phyloP scores from a whole-genome alignment of 495 filamentous ascomycete genomes.

The Aspergillus sclerotioniger region DNA sequence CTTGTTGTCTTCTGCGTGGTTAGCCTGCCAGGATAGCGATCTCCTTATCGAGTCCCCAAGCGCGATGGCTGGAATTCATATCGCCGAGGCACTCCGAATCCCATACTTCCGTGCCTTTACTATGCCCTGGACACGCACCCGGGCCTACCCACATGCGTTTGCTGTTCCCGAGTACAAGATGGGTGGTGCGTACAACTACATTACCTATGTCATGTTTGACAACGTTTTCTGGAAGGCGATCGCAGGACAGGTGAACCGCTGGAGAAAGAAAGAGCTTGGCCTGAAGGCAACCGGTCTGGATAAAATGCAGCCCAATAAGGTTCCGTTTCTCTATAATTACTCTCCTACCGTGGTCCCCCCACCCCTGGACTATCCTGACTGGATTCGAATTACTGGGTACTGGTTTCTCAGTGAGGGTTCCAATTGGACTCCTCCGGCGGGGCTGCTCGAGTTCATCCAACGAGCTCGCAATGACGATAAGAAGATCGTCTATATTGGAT shows the following conservation, averaged over 20 bases:
- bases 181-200: conserved; percentile 91
- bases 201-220: conserved; percentile 97
- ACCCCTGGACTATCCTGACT: conserved; percentile 93
- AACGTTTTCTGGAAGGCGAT: conserved; percentile 95
- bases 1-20: conserved; percentile 79
- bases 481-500: conserved; percentile 95
- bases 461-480: conserved; percentile 77
- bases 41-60: conserved; percentile 93
- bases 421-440: conserved; percentile 71
- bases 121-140: conserved; percentile 97
- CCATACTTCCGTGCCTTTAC: conserved; percentile 98
- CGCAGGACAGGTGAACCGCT: conserved; percentile 86
- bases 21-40: conserved; percentile 81
- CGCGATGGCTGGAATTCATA: conserved; percentile 97
- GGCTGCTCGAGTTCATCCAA: conserved; percentile 75
- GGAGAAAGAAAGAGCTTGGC: conserved; percentile 77
- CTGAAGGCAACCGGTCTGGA: conserved; percentile 79
- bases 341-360: conserved; percentile 88
- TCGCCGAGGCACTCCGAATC: conserved; percentile 91
- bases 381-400: conserved; percentile 95
- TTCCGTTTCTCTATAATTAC: conserved; percentile 97
- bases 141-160: conserved; percentile 96
- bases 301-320: conserved; percentile 92
- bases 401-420: conserved; percentile 89
- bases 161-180: conserved; percentile 91